Percentiles rank a stretch among this genome's conserved stretches.
Conservation (phyloP, 352 stramenopile species). For the Phytophthora multivora region DNA sequence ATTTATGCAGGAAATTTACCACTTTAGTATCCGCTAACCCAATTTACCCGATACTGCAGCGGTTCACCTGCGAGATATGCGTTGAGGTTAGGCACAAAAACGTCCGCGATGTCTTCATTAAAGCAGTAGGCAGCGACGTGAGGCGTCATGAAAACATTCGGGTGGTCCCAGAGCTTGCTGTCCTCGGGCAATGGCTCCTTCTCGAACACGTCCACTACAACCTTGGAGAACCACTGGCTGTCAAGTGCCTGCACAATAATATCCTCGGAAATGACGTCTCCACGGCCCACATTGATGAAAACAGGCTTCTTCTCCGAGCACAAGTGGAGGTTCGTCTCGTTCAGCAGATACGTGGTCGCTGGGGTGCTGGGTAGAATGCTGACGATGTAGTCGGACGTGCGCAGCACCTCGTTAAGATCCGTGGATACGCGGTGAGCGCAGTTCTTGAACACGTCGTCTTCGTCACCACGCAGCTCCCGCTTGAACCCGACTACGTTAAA, state of each 20-base stretch:
- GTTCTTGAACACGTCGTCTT: conserved; percentile 17
- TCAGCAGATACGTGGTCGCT: conserved; percentile 71
- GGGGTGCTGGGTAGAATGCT: conserved; percentile 83
- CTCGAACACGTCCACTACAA: conserved; percentile 57
- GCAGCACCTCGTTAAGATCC: conserved; percentile 51
- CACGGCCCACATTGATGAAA: conserved; percentile 89
- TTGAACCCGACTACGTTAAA: conserved; percentile 79
- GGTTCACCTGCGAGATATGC: conserved; percentile 21
- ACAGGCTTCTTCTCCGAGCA: conserved; percentile 71
- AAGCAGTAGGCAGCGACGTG: conserved; percentile 81
- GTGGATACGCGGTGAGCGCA: conserved; percentile 48
- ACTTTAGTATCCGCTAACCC: conserved; percentile 32
- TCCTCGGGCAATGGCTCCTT: conserved; percentile 41
- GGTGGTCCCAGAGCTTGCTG: conserved; percentile 66
- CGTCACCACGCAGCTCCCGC: conserved; percentile 37
- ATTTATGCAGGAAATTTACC: neutral
- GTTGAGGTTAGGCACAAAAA: conserved; percentile 66
- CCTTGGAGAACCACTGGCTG: conserved; percentile 54
- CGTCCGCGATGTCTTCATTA: conserved; percentile 65
- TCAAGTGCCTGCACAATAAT: conserved; percentile 67
- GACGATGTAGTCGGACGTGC: conserved; percentile 76
- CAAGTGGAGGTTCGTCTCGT: conserved; percentile 40
- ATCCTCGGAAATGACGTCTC: conserved; percentile 72
- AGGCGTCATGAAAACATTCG: conserved; percentile 69
- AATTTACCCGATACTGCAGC: conserved; percentile 33